A percentile compares a stretch with the other conserved stretches of the same genome.
phyloP scores from a whole-genome alignment of 2,329 filamentous ascomycete species.

The Aspergillus sp. region DNA sequence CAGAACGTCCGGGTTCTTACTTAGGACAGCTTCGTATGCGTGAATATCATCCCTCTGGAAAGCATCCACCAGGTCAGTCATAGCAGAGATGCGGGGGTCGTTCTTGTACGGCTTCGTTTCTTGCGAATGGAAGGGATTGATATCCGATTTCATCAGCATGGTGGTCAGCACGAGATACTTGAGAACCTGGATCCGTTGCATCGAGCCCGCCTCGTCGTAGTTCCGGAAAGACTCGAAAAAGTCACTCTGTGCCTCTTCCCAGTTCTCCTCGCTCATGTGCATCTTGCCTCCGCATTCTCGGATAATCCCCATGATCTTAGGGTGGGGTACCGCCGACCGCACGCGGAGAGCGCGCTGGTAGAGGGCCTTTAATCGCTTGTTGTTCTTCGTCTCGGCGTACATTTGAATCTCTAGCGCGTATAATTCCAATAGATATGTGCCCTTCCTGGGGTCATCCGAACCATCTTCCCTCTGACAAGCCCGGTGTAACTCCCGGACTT shows the following conservation, averaged over 20 bases:
- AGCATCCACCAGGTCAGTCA: constrained; percentile 95
- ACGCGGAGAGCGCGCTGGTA: constrained; percentile 91
- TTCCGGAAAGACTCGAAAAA: constrained; percentile 99
- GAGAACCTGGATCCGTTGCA: constrained; percentile 94
- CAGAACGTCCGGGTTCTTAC: constrained; percentile 83
- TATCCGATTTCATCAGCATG: constrained; percentile 97
- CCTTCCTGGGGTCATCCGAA: constrained; percentile 80
- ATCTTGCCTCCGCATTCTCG: constrained; percentile 98
- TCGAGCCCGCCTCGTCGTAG: constrained; percentile 95
- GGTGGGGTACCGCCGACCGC: constrained; percentile 94
- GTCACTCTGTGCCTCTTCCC: constrained; percentile 94
- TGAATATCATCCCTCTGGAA: constrained; percentile 96
- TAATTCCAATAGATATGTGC: constrained; percentile 92
- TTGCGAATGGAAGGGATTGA: constrained; percentile 98
- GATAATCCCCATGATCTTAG: constrained; percentile 99
- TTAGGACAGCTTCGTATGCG: constrained; percentile 82
- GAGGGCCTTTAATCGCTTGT: constrained; percentile 90
- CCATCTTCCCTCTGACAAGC: constrained; percentile 87
- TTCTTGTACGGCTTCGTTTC: constrained; percentile 98
- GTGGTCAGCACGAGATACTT: constrained; percentile 96
- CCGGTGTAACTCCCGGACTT: constrained; percentile 83
- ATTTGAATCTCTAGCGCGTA: constrained; percentile 98
- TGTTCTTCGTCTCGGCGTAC: constrained; percentile 95
- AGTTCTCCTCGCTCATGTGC: constrained; percentile 99
- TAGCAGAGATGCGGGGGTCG: constrained; percentile 90